Conservation (phyloP, 2,329 filamentous ascomycete genomes). For the Alternaria postmessia region DNA sequence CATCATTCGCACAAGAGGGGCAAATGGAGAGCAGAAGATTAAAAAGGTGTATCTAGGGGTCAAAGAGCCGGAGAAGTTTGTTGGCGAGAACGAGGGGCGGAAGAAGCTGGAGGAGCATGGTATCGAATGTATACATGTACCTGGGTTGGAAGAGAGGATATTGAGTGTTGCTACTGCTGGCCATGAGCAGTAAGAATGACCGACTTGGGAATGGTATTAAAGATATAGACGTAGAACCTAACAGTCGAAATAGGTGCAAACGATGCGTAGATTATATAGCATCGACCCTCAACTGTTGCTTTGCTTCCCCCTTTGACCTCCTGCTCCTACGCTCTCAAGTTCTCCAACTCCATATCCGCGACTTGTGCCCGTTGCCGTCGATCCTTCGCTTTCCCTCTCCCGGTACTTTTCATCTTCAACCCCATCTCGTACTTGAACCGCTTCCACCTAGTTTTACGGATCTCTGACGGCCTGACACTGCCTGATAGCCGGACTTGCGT, state of each 20-base stretch:
- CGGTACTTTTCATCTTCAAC: conserved; percentile 16
- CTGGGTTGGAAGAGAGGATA: conserved; percentile 82
- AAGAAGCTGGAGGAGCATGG: conserved; percentile 74
- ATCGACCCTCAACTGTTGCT: neutral
- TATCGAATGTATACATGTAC: conserved; percentile 75
- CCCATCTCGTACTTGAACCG: conserved; percentile 23
- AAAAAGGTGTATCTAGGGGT: conserved; percentile 86
- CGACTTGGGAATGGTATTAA: neutral
- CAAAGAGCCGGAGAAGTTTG: conserved; percentile 88
- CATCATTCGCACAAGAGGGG: conserved; percentile 64
- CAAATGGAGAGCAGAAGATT: conserved; percentile 65
- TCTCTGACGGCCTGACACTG: conserved; percentile 16
- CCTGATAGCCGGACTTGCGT: neutral
- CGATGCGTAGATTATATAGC: no score
- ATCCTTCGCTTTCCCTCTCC: conserved; percentile 12
- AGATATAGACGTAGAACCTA: neutral
- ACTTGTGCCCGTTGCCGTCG: conserved; percentile 2
- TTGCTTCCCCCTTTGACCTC: conserved; percentile 58
- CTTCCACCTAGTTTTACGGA: conserved; percentile 21
- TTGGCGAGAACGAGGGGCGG: conserved; percentile 80
- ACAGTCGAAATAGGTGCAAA: no score
- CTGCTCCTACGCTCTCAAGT: conserved; percentile 77
- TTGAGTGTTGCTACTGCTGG: conserved; percentile 83
- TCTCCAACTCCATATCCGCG: conserved; percentile 58
- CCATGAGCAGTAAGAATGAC: conserved; percentile 59